Evolutionary conservation across 2,329 filamentous ascomycete genomes (phyloP), one percentile per base, ranked within the genome.

Genomic region (Cercospora brassicicola): DNA sequence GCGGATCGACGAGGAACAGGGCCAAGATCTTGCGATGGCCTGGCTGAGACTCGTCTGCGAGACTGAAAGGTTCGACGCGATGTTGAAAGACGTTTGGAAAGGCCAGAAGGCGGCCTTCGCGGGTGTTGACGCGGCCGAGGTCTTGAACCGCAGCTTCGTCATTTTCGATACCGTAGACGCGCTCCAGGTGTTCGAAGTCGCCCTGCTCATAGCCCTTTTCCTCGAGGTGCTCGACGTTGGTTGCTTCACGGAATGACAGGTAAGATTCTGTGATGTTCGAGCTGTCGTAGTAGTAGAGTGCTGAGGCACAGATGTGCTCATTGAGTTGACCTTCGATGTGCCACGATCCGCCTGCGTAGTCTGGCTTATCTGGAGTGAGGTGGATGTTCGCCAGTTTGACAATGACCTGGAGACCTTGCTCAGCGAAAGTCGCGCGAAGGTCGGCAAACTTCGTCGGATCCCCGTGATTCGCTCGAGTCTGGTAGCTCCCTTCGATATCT

Each of bases 221-320:
- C 2, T 23, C 13, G 15, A 71, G 33, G 7, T 64, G 39, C 28
- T 69, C 67, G 18, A 67, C 26, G 18, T 62, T 51, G 11, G 66
- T 64, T 5, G 67, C 42, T 48, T 74, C 84, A 8, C 82, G 84
- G 74, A 90, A 88, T 3, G 79, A 77, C 4, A 90, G 80, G 4
- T 72, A 73, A 57, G 81, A 82, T 1, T 84, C 80, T 0, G 84
- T 85, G 61, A 90, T 84, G 75, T 91, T 91, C 0, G 88, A 83
- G 56, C 76, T 79, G 67, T 89, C 85, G 71, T 87, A 87, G 76
- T 89, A 88, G 77, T 88, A 89, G 18, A 91, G 79, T 0, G 88
- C 86, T 0, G 87, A 88, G 0, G 87, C 87, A 70, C 84, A 84
- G 42, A 91, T 89, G 69, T 85, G 85, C 76, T 91, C 89, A 72